Conservation (phyloP, 495 filamentous ascomycete genomes). For the Aspergillus mulundensis region DNA sequence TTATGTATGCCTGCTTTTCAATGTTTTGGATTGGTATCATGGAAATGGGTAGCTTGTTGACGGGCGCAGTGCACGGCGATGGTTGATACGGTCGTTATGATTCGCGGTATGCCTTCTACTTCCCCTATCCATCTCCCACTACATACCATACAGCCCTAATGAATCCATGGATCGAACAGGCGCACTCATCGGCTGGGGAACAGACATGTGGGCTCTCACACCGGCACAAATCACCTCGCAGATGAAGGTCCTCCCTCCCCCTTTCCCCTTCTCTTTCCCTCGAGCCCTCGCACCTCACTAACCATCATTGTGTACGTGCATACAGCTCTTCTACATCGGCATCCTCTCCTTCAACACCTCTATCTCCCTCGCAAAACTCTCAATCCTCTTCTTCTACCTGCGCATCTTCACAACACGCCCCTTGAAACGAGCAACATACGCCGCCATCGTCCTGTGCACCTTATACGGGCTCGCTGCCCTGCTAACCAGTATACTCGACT, state of each 20-base stretch:
- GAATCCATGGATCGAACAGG: too few relatives aligned
- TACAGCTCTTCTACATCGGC: slow-evolving; percentile 6
- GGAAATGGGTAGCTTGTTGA: background rate
- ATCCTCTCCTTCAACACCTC: slow-evolving; percentile 8
- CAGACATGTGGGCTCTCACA: slow-evolving; percentile 7
- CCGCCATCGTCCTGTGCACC: background rate
- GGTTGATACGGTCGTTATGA: slow-evolving; percentile 2
- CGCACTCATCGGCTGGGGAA: background rate
- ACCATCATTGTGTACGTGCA: too few relatives aligned
- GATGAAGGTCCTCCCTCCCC: background rate
- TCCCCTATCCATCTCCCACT: too few relatives aligned
- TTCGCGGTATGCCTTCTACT: background rate
- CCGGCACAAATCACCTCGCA: background rate
- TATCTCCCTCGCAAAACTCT: slow-evolving; percentile 6
- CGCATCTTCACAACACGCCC: slow-evolving; percentile 7
- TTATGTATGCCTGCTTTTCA: background rate
- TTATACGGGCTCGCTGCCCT: background rate
- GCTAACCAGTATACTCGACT: background rate
- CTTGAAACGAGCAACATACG: background rate
- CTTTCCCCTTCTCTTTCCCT: background rate
- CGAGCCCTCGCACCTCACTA: too few relatives aligned
- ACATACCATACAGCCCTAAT: too few relatives aligned
- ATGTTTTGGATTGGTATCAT: background rate
- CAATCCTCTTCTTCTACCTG: slow-evolving; percentile 18
- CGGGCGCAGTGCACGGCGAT: background rate